Base-by-base conservation (phyloP, 208 protist species). In the Wallacemonas sp. region DNA sequence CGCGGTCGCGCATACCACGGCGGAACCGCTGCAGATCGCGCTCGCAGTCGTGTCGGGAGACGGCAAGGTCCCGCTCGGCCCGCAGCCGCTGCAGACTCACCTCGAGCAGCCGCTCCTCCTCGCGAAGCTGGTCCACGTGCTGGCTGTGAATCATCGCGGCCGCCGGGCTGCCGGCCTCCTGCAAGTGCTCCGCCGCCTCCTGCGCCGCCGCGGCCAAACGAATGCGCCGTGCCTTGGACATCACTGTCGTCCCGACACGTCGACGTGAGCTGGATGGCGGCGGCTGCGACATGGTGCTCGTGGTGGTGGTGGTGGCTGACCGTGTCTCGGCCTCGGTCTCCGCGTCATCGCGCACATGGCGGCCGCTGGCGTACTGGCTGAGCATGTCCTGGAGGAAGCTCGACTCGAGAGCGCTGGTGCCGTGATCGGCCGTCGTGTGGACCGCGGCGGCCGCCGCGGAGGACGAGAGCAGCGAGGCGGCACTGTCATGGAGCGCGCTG, bases 31-130 rank as follows among this genome's bases (percentile, higher is more conserved):
- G 44, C 41, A 87, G 64, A 41, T 89, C 81, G 26, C 64, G 54
- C 33, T 81, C 82, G 48, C 63, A 83, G 11, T 71, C 72, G 42
- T 82, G 77, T 2, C 78, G 80, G 63, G 80, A 68, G 44, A 57
- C 70, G 33, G 81, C 77, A 7, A 92, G 55, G 42, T 85, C 65
- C 18, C 82, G 74, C 76, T 92, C 82, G 12, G 80, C 86, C 41
- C 70, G 54, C 31, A 89, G 72, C 0, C 86, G 74, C 33, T 72
- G 67, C 55, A 92, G 68, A 10, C 79, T 85, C 22, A 77, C 80
- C n/a, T 52, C 68, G 23, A 92, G 69, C 45, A 92, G 67, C 50
- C 66, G 63, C 68, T 87, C 80, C 68, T 92, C 86, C 3, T 69
- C 75, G 5, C 79, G 77, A 55, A 83, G 75, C 57, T 83, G 68